Base-by-base conservation (phyloP, 192 early-diverging fungal species). In the Backusella morwellensis region DNA sequence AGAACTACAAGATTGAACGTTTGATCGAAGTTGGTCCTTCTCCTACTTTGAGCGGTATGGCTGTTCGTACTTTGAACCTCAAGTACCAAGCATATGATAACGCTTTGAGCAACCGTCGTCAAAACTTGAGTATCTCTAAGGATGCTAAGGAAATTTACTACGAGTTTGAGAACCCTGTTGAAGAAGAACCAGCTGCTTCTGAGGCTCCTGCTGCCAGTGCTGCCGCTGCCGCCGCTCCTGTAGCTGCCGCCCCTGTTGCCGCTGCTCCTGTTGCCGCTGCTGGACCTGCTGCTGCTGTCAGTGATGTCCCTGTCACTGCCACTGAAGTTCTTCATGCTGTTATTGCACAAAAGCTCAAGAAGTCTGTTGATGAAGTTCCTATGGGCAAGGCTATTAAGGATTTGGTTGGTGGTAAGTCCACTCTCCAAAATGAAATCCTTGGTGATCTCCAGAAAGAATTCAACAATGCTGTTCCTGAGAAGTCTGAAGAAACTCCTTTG, bases 71-170 rank as follows among this genome's bases (percentile, higher is more conserved):
- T 1, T 87, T 98, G 68, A 96, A 96, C 90, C 91, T 96, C 89
- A 98, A 98, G 90, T 98, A 97, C 77, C 94, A 96, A 86, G 94
- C 94, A 3, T 96, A 97, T 73, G 97, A 98, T 79, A 94, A 96
- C 76, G 97, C 97, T 35, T 89, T 97, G 77, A 96, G 94, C 68
- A 91, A 92, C 77, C 92, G 92, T 78, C 95, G 97, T 82, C 89
- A 92, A n/a, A 94, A 92, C 74, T 87, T 97, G 76, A 96, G 93
- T 83, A 94, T 91, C 70, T 86, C 91, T 80, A 97, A 97, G 90
- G 91, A 98, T 83, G 75, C 89, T 72, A 95, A 93, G 88, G 96
- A 98, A 78, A 95, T 98, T 66, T 98, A 97, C 88, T 97, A 98
- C 82, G 88, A 90, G 70, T 92, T 93, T 69, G 95, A 97, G 72